phyloP scores from a whole-genome alignment of 495 filamentous ascomycete species.

The Aspergillus kassunensis region DNA sequence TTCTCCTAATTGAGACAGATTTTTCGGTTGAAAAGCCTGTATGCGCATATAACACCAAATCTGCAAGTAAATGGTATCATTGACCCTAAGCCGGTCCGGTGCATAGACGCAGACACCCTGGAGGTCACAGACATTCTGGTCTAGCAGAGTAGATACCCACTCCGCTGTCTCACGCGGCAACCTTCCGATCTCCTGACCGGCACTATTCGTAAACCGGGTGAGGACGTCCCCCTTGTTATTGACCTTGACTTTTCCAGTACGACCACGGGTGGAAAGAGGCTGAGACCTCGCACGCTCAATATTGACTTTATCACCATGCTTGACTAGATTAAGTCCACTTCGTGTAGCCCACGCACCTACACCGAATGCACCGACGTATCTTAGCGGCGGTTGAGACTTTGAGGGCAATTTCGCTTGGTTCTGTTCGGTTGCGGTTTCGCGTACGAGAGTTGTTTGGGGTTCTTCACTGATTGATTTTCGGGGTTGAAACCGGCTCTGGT shows the following conservation, averaged over 20 bases:
- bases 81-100: constrained; percentile 77
- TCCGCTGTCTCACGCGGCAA: constrained; percentile 86
- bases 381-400: constrained; percentile 51
- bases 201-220: constrained; percentile 83
- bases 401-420: too few relatives aligned
- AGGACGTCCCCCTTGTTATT: constrained; percentile 71
- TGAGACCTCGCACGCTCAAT: constrained; percentile 84
- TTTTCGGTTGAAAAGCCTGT: constrained; percentile 63
- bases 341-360: constrained; percentile 89
- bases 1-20: constrained; percentile 51
- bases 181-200: constrained; percentile 80
- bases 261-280: constrained; percentile 49
- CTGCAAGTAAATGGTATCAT: constrained; percentile 90
- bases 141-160: constrained; percentile 90
- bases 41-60: constrained; percentile 72
- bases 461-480: too few relatives aligned
- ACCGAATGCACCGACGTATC: constrained; percentile 91
- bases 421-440: too few relatives aligned
- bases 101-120: constrained; percentile 88
- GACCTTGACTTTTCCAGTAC: constrained; percentile 45
- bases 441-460: too few relatives aligned
- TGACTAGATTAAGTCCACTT: constrained; percentile 69
- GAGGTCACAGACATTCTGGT: constrained; percentile 85
- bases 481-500: not conserved
- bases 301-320: constrained; percentile 70